phyloP scores from a whole-genome alignment of 2,329 filamentous ascomycete genomes.

The Anthostomella pinea region DNA sequence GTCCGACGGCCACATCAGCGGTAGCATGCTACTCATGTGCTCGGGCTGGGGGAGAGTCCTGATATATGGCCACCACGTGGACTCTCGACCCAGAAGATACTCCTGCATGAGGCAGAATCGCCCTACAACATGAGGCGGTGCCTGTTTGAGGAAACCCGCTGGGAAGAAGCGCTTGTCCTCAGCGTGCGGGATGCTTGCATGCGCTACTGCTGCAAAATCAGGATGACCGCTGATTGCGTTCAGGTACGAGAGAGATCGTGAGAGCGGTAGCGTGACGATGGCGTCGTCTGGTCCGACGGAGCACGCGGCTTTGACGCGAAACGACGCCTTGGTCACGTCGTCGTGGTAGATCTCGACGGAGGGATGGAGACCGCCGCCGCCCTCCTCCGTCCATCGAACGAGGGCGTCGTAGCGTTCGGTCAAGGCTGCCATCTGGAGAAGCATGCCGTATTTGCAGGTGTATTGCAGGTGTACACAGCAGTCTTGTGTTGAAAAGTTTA shows the following conservation, averaged over 20 bases:
- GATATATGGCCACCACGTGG: constrained; percentile 70
- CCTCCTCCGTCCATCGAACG: constrained; percentile 45
- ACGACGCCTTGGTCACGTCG: constrained; percentile 49
- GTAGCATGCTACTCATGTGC: constrained; percentile 50
- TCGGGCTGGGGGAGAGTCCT: constrained; percentile 61
- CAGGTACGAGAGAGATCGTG: constrained; percentile 56
- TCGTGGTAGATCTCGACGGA: constrained; percentile 53
- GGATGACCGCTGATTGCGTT: constrained; percentile 45
- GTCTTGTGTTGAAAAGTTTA: too few species aligned
- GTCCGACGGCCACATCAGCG: constrained; percentile 61
- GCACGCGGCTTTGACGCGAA: constrained; percentile 43
- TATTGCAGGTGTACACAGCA: too few species aligned
- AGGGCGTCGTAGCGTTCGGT: constrained; percentile 36
- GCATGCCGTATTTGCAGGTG: too few species aligned
- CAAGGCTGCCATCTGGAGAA: constrained; percentile 21
- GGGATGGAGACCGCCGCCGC: constrained; percentile 49
- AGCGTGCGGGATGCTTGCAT: constrained; percentile 6
- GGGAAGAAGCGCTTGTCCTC: constrained; percentile 40
- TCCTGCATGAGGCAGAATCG: constrained; percentile 70
- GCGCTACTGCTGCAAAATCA: constrained; percentile 13
- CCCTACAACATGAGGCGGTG: constrained; percentile 58
- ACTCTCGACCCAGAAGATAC: constrained; percentile 54
- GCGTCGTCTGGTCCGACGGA: constrained; percentile 36
- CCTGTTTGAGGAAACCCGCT: constrained; percentile 43
- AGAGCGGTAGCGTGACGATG: constrained; percentile 52